Evolutionary conservation across 73 alveolate species (phyloP), one percentile per base, ranked within the genome.

Genomic region (Blepharisma japonicum): DNA sequence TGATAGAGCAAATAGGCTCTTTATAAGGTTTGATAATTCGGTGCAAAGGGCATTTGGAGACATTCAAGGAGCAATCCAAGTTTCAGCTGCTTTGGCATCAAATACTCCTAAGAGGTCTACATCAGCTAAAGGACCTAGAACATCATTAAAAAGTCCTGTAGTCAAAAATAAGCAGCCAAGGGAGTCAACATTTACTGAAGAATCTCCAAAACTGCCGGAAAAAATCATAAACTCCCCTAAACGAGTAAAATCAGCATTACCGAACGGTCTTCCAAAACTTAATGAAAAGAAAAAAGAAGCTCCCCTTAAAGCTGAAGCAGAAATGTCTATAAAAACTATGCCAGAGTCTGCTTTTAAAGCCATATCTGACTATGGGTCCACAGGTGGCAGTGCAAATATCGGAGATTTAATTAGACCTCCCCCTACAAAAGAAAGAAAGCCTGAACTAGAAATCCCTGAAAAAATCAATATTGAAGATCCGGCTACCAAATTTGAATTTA

Each of bases 41-140:
- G 11, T 56, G 7, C 77, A 78, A 53, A 78, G 76, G 38, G 79
- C 85, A n/a, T 18, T 71, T n/a, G 68, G 68, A 3, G 81, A 71
- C 1, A 32, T 32, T 3, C 42, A 32, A 32, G 42, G 42, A 32
- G 42, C 42, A 32, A 32, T 32, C 42, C 42, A 32, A 32, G 42
- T 32, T 32, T 32, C 42, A 32, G 42, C 42, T 32, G 42, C 42
- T 32, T 14, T 51, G 66, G 2, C 66, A 51, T 11, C 66, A 4
- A 14, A 11, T 14, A 51, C 66, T 51, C 66, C 66, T 14, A 18
- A 11, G 27, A 11, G 74, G 11, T 61, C 74, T 14, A 61, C 74
- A 14, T 61, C 74, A 14, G 74, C 74, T 18, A 61, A 25, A 32
- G 42, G 42, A 32, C 42, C 42, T 32, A 32, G 42, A 32, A 32